phyloP scores from a whole-genome alignment of 768 basidiomycete species.

The Paxillus rubicundulus region DNA sequence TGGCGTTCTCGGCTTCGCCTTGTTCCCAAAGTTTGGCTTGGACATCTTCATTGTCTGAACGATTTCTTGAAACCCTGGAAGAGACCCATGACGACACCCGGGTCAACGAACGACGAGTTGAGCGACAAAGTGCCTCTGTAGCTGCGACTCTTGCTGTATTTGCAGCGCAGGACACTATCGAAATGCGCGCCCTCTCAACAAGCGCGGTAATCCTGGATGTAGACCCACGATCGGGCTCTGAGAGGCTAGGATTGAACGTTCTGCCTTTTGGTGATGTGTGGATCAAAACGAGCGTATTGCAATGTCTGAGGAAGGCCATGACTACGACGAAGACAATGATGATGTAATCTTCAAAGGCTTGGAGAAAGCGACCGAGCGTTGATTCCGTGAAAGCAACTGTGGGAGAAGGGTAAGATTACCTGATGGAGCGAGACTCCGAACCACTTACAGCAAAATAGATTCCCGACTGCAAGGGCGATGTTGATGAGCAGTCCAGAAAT shows the following conservation, averaged over 20 bases:
- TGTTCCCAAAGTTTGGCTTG: constrained; percentile 32
- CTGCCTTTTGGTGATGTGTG: not conserved
- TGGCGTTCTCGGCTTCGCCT: constrained; percentile 30
- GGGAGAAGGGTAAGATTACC: constrained; percentile 7
- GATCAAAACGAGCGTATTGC: constrained; percentile 1
- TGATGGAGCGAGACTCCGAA: not conserved
- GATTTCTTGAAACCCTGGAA: constrained; percentile 27
- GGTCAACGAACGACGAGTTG: constrained; percentile 21
- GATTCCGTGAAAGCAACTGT: constrained; percentile 70
- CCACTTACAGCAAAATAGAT: constrained; percentile 55
- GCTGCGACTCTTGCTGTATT: constrained; percentile 7
- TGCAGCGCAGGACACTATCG: constrained; percentile 9
- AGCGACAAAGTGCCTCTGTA: constrained; percentile 14
- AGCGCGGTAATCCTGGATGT: constrained; percentile 24
- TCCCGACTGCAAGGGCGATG: constrained; percentile 52
- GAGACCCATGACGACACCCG: constrained; percentile 41
- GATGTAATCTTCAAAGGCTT: constrained; percentile 61
- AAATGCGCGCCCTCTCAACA: constrained; percentile 26
- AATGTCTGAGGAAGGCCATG: constrained; percentile 35
- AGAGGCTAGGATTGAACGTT: constrained; percentile 15
- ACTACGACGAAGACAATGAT: constrained; percentile 59
- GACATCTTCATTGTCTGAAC: constrained; percentile 23
- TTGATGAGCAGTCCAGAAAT: constrained; percentile 53
- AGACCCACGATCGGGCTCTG: constrained; percentile 26
- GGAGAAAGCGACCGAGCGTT: constrained; percentile 62